Conservation (phyloP, 192 early-diverging fungal species). For the Chytriomyces confervae region DNA sequence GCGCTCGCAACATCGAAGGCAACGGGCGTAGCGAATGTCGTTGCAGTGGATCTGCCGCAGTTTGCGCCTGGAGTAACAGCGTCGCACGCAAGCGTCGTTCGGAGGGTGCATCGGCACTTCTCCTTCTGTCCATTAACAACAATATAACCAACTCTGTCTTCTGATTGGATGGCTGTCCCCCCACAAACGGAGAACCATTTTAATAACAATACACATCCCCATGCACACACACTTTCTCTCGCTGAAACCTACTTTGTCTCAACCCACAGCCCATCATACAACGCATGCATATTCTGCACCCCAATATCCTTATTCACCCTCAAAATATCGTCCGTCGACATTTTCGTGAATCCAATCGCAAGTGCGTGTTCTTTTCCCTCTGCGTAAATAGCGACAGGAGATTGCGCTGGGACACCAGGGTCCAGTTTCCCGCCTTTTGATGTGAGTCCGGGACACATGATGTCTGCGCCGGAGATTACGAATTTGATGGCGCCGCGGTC, state of each 20-base stretch:
- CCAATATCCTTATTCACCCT: constrained; percentile 90
- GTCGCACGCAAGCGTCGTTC: too few relatives aligned
- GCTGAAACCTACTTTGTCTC: constrained; percentile 19
- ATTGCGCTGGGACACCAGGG: constrained; percentile 67
- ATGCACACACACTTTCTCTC: too few relatives aligned
- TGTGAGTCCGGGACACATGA: constrained; percentile 99
- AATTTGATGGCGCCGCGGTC: constrained; percentile 98
- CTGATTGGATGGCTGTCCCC: too few relatives aligned
- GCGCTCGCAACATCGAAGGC: too few relatives aligned
- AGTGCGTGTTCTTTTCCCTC: constrained; percentile 97
- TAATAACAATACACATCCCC: too few relatives aligned
- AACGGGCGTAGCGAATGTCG: too few relatives aligned
- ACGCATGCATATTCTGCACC: constrained; percentile 84
- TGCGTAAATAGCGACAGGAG: constrained; percentile 86
- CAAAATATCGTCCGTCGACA: constrained; percentile 62
- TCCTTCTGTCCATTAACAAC: too few relatives aligned
- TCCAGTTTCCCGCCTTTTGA: constrained; percentile 87
- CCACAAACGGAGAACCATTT: too few relatives aligned
- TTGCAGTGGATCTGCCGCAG: too few relatives aligned
- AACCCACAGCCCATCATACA: constrained; percentile 75
- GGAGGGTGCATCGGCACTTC: too few relatives aligned
- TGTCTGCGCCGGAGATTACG: constrained; percentile 93
- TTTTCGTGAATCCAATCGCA: constrained; percentile 84
- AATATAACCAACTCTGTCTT: too few relatives aligned
- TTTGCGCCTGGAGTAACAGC: too few relatives aligned